Evolutionary conservation across 768 basidiomycete genomes (phyloP).

Genomic region (Boletus rubroflammeus): DNA sequence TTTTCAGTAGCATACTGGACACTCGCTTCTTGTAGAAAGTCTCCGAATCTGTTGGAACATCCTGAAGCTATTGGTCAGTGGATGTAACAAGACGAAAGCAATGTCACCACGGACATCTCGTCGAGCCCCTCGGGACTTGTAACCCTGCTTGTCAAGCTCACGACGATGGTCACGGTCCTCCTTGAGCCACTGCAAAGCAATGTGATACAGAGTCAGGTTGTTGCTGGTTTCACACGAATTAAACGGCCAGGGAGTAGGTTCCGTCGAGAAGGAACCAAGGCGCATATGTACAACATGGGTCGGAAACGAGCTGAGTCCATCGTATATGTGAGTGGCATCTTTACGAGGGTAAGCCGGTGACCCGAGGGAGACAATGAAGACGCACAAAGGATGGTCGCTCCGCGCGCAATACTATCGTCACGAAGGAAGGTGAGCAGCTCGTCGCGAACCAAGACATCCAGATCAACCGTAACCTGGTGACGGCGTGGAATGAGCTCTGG

Average conservation of each 20-base stretch:
- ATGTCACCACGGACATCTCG: slow-evolving; percentile 43
- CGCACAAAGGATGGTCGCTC: slow-evolving; percentile 85
- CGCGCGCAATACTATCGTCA: slow-evolving; percentile 71
- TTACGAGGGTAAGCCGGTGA: slow-evolving; percentile 5
- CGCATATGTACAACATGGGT: slow-evolving; percentile 93
- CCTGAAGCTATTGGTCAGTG: slow-evolving; percentile 33
- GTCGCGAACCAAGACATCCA: slow-evolving; percentile 92
- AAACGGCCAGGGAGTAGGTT: slow-evolving; percentile 71
- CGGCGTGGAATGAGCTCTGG: neutral
- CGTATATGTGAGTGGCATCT: slow-evolving; percentile 98
- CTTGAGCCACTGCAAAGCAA: slow-evolving; percentile 84
- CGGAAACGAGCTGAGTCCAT: slow-evolving; percentile 87
- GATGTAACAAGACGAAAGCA: neutral
- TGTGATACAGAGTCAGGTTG: slow-evolving; percentile 48
- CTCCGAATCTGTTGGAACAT: slow-evolving; percentile 71
- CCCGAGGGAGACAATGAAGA: slow-evolving; percentile 4
- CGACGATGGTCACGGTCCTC: slow-evolving; percentile 72
- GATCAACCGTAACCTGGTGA: slow-evolving; percentile 86
- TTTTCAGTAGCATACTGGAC: neutral
- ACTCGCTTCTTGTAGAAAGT: slow-evolving; percentile 80
- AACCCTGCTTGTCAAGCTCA: slow-evolving; percentile 52
- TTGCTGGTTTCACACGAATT: slow-evolving; percentile 24
- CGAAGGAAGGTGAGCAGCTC: slow-evolving; percentile 88
- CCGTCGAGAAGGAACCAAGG: slow-evolving; percentile 67
- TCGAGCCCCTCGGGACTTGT: slow-evolving; percentile 60